Evolutionary conservation across 2,329 filamentous ascomycete species (phyloP), one percentile per base, ranked within the genome.

Genomic region (Diaporthe destruens): DNA sequence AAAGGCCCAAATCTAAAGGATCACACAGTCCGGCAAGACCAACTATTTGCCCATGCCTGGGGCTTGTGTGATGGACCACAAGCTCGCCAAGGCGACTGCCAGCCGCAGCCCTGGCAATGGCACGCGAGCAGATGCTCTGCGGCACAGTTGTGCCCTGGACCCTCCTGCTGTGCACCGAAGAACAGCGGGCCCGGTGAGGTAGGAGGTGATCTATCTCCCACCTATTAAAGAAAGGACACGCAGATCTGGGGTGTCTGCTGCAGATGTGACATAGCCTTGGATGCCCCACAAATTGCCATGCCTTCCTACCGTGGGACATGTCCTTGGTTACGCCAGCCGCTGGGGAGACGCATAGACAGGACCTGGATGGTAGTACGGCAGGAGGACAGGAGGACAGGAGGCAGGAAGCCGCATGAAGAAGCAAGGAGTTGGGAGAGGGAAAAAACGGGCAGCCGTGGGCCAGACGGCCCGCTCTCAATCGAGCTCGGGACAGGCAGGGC

Each of bases 171-270:
- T 66, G 47, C 18, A 20, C 29, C 16, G 14, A 59, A 63, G 66
- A 18, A 71, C 66, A 59, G 39, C 66, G 71, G 61, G 47, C 61
- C 73, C 65, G 63, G 67, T 66, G 63, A 54, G 72, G 71, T 56
- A 57, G 39, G 59, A 72, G 54, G 23, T 61, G 67, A 67, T 55
- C 32, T 63, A 56, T 49, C 53, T 51, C 36, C 67, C 49, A 23
- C 71, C 73, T 68, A 68, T 72, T 44, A 56, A n/a, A 49, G 44
- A 53, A 14, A 29, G 20, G 49, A 47, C 16, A 59, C 56, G 55
- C 47, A 66, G 61, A 66, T 66, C 61, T 66, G 56, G 68, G 49
- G 44, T 53, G 55, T 42, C 47, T 51, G 23, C 57, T 47, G 44
- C 68, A 61, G 68, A 53, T 44, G n/a, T 53, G 47, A 66, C 47